Base-by-base conservation (phyloP, 179 eudicot genomes). In the Spinacia oleracea region DNA sequence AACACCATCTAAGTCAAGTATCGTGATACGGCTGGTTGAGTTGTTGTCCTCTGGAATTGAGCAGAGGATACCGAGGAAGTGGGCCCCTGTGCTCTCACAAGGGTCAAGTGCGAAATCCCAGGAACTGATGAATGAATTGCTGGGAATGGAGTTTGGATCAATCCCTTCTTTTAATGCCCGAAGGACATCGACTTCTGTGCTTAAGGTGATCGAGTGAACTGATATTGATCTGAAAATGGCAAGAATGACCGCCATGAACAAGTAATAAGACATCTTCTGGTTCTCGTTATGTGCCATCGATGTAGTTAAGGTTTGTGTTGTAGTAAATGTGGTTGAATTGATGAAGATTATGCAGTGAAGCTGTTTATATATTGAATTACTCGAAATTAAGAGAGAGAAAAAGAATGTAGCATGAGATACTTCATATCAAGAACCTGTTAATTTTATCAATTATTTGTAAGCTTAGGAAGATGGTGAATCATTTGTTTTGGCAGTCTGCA, bases 81-180 rank as follows among this genome's bases (percentile, higher is more conserved):
- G 86, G 8, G 86, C 85, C 0, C 92, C 92, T 0, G 87, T 69
- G 81, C 87, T 82, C 51, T 88, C 92, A 12, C 97, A 92, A 1
- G 95, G 97, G 81, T 92, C 97, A 4, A 83, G 27, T 1, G 79
- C 29, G 64, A 92, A 92, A 55, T 91, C 81, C 97, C 95, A 92
- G 4, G 86, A 81, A 55, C 79, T 69, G 21, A 92, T 84, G 77
- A 85, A 92, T 0, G 95, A 89, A 53, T 75, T 75, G 29, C 76
- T 71, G 27, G 92, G 84, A 38, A 92, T 85, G 0, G 97, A 80
- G 82, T 80, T 84, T 25, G 92, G 92, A 63, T 91, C 91, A 16
- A 92, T 82, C 3, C 90, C 87, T 70, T 80, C 77, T 51, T 81
- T 83, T 34, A 92, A 60, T 59, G 87, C 78, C 3, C 81, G 86